Conservation (phyloP, 2,329 filamentous ascomycete genomes). For the Ceratocystis colombiana region DNA sequence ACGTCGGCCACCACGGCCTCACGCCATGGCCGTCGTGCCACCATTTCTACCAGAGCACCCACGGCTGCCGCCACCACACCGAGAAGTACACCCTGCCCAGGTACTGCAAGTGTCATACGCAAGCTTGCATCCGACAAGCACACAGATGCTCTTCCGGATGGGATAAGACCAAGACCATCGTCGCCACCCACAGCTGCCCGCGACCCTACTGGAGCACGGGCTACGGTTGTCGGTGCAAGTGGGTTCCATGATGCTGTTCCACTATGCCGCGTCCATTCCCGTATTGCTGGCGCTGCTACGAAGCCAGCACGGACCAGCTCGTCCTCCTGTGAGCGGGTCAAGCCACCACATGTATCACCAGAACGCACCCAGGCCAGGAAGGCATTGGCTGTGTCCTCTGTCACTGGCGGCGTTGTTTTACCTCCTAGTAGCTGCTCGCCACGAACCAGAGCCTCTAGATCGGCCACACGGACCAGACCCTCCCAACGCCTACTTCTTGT, state of each 20-base stretch:
- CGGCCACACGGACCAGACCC: slow-evolving; percentile 48
- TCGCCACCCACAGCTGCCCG: slow-evolving; percentile 45
- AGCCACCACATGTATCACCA: slow-evolving; percentile 29
- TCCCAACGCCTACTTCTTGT: slow-evolving; percentile 47
- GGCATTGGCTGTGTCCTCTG: slow-evolving; percentile 36
- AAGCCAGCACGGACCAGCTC: slow-evolving; percentile 57
- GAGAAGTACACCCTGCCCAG: slow-evolving; percentile 56
- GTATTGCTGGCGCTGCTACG: slow-evolving; percentile 41
- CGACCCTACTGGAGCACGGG: slow-evolving; percentile 23
- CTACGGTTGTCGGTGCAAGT: slow-evolving; percentile 33
- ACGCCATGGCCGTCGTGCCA: slow-evolving; percentile 48
- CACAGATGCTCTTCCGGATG: slow-evolving; percentile 28
- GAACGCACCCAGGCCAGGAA: slow-evolving; percentile 36
- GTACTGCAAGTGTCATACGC: slow-evolving; percentile 50
- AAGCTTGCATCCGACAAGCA: background rate
- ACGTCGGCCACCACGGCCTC: slow-evolving; percentile 55
- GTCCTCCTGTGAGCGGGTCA: slow-evolving; percentile 42
- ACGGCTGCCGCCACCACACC: slow-evolving; percentile 49
- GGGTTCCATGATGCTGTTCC: slow-evolving; percentile 50
- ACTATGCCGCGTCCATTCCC: slow-evolving; percentile 9
- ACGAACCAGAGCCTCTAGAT: slow-evolving; percentile 39
- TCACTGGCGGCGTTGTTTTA: background rate
- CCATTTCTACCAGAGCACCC: slow-evolving; percentile 36
- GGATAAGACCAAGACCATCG: slow-evolving; percentile 32
- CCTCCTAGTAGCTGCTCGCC: slow-evolving; percentile 33